Conservation (phyloP, 1,284 basidiomycete genomes). For the Boletus mariae region DNA sequence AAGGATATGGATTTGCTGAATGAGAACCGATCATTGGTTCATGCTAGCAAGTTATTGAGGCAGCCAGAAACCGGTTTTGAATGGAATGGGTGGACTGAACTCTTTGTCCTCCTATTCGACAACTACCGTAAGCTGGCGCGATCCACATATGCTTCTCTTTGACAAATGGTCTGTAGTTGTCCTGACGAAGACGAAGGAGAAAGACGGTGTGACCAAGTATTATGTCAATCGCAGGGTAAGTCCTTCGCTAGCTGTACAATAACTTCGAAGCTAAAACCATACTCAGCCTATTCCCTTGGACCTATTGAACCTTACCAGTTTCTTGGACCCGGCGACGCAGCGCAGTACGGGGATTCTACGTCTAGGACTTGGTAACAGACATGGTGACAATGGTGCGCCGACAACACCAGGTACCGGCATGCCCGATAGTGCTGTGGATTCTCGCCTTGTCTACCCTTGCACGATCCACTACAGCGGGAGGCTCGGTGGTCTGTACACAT, state of each 20-base stretch:
- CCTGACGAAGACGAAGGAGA: constrained; percentile 79
- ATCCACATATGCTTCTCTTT: constrained; percentile 1
- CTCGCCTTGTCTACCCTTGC: constrained; percentile 76
- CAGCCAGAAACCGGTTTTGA: constrained; percentile 85
- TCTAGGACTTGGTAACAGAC: constrained; percentile 43
- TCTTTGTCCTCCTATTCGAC: constrained; percentile 87
- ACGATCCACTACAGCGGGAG: constrained; percentile 84
- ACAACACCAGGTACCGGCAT: constrained; percentile 35
- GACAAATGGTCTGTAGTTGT: constrained; percentile 56
- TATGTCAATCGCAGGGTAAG: constrained; percentile 76
- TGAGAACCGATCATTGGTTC: constrained; percentile 78
- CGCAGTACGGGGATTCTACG: constrained; percentile 61
- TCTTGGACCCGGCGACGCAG: constrained; percentile 70
- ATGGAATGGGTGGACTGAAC: constrained; percentile 79
- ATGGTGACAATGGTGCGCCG: constrained; percentile 29
- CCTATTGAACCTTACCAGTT: constrained; percentile 76
- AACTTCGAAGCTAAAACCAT: constrained; percentile 1
- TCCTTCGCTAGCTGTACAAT: constrained; percentile 5
- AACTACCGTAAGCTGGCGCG: constrained; percentile 70
- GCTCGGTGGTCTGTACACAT: constrained; percentile 74
- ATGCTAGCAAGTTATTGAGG: constrained; percentile 76
- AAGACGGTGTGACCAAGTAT: constrained; percentile 70
- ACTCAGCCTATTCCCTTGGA: constrained; percentile 85
- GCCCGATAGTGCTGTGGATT: constrained; percentile 47
- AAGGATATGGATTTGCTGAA: constrained; percentile 87